phyloP scores from a whole-genome alignment of 2,329 filamentous ascomycete genomes.

The Dactylellina drechsleri region DNA sequence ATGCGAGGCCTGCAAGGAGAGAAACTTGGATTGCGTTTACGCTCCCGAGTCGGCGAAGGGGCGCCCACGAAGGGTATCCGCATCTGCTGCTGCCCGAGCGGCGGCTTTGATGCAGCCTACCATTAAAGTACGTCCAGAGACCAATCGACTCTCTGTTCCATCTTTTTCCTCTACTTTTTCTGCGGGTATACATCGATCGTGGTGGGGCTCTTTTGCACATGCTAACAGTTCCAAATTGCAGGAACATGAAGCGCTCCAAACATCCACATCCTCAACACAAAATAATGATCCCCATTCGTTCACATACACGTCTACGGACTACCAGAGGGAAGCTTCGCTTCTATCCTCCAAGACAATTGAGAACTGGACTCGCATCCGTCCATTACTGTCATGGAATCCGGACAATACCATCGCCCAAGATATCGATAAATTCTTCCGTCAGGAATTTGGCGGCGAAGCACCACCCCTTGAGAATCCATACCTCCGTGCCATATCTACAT shows the following conservation, averaged over 20 bases:
- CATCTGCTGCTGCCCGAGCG: constrained; percentile 46
- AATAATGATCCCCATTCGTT: not conserved
- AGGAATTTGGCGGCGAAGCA: constrained; percentile 36
- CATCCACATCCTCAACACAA: constrained; percentile 45
- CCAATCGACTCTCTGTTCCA: not conserved
- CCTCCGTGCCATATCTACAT: constrained; percentile 39
- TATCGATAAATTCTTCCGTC: constrained; percentile 47
- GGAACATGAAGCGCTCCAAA: constrained; percentile 45
- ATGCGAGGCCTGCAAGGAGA: constrained; percentile 52
- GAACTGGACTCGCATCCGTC: constrained; percentile 48
- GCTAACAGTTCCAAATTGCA: constrained; percentile 17
- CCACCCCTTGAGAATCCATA: constrained; percentile 37
- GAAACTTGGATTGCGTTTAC: constrained; percentile 52
- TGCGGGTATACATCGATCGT: too few species aligned
- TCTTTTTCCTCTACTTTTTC: not conserved
- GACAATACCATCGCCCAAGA: constrained; percentile 46
- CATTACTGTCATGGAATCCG: constrained; percentile 38
- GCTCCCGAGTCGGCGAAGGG: constrained; percentile 53
- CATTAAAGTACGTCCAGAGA: constrained; percentile 36
- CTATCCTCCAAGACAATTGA: constrained; percentile 43
- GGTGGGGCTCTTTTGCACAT: not conserved
- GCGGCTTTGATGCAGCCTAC: constrained; percentile 48
- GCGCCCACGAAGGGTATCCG: constrained; percentile 44
- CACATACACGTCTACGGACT: constrained; percentile 39
- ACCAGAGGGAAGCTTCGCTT: constrained; percentile 40